Evolutionary conservation across 2,329 filamentous ascomycete species (phyloP), one percentile per base, ranked within the genome.

Genomic region (Dryadomyces quercus-mongolicae): DNA sequence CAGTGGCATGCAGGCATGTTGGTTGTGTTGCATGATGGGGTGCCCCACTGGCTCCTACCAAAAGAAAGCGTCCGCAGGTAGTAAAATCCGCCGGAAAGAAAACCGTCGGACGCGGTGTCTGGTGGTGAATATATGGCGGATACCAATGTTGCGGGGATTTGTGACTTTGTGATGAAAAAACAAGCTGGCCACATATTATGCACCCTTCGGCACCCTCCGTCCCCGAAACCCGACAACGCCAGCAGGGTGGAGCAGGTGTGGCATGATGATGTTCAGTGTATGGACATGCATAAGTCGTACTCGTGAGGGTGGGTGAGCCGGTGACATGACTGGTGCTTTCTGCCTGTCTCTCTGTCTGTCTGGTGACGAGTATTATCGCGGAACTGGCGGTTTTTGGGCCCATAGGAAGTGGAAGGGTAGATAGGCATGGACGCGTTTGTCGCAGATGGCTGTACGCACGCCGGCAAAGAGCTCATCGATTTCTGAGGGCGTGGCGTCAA

Each of bases 341-440:
- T 40, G 10, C 8, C 36, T 40, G 36, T 40, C 36, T 31, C 36
- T 40, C 36, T 40, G 36, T 40, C 36, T 40, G 36, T 31, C 25
- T 31, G 25, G 25, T 31, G 25, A 31, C 25, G 36, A 16, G 36
- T 40, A 40, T 40, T 40, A 25, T 2, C 50, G n/a, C 42, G 42
- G 40, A 16, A 13, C 25, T 13, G 31, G 49, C 8, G 65, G 66
- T 60, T 74, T 76, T 56, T 76, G 72, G 2, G 68, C 74, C 59
- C 67, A 72, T 49, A 70, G 66, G 54, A 74, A 67, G 42, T 68
- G 67, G 21, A 68, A 68, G 45, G 71, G 70, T 43, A 76, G 58
- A 43, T 74, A 74, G 5, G 71, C 68, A 60, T 75, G 73, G 2
- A 68, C 55, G 5, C 45, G 42, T 31, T 56, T 62, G 49, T 71